Evolutionary conservation across 2,329 filamentous ascomycete genomes (phyloP).

Genomic region (Pseudogymnoascus sp.): DNA sequence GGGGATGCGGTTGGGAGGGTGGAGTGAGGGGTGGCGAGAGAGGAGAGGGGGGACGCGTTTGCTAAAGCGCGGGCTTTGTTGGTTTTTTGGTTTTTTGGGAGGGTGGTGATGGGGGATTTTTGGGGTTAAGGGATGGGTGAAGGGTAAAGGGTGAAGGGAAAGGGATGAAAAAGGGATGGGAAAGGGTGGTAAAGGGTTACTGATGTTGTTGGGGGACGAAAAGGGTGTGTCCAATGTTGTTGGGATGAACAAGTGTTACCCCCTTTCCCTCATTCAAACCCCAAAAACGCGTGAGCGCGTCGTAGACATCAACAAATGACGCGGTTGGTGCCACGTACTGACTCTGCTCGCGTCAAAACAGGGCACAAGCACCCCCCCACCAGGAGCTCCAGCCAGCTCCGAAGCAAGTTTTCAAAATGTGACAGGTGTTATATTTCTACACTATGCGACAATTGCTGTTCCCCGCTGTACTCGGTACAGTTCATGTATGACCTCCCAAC

Average conservation of each 20-base stretch:
- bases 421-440: conserved; percentile 6
- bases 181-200: conserved; percentile 36
- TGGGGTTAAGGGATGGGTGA: neutral
- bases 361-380: neutral
- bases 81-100: neutral
- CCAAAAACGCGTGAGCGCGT: neutral
- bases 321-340: neutral
- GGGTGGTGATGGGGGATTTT: neutral
- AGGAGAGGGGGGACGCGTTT: neutral
- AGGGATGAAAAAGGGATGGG: conserved; percentile 28
- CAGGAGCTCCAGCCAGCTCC: neutral
- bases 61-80: neutral
- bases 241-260: conserved; percentile 7
- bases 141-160: conserved; percentile 12
- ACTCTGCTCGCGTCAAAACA: conserved; percentile 4
- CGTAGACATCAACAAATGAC: conserved; percentile 1
- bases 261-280: conserved; percentile 1
- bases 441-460: neutral
- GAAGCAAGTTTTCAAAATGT: neutral
- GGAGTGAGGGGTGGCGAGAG: neutral
- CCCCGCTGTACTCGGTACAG: neutral
- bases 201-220: conserved; percentile 9
- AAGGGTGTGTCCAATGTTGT: conserved; percentile 6
- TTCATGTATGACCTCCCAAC: neutral
- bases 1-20: neutral